Evolutionary conservation across 2,329 filamentous ascomycete species (phyloP).

Genomic region (Fusarium globosum): DNA sequence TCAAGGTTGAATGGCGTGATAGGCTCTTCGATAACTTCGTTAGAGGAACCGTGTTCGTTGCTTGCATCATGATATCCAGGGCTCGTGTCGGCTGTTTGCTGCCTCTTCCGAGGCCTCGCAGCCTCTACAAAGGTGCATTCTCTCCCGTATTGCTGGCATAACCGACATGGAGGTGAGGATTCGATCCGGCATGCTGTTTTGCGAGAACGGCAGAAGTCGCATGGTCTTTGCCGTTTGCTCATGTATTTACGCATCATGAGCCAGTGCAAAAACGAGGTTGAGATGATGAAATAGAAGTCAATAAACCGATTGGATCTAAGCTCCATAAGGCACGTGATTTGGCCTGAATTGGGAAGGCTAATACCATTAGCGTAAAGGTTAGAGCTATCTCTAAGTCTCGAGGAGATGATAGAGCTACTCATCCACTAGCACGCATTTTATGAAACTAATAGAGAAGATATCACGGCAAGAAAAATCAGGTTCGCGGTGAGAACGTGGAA

Average conservation of each 20-base stretch:
- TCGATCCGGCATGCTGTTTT: neutral
- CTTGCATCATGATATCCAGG: too few species aligned
- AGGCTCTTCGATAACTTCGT: accelerated
- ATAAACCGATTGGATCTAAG: neutral
- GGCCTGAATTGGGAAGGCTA: neutral
- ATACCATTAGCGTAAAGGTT: neutral
- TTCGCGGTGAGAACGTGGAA: neutral
- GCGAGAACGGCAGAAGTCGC: conserved; percentile 1
- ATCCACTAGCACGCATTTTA: neutral
- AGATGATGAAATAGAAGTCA: neutral
- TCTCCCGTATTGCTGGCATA: neutral
- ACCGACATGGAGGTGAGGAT: neutral
- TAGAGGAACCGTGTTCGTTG: accelerated
- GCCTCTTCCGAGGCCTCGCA: neutral
- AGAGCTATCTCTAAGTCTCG: too few species aligned
- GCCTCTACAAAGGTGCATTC: conserved; percentile 1
- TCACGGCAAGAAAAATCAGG: neutral
- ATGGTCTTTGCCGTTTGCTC: conserved; percentile 13
- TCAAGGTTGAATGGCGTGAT: accelerated
- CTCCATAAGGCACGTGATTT: neutral
- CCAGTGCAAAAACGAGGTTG: accelerated
- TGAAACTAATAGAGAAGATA: neutral
- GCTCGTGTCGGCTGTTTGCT: neutral
- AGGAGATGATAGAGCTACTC: neutral
- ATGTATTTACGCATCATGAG: conserved; percentile 9